These are phyloP conservation scores for Pseudomassariella vexata DNA, from an alignment of 2,329 filamentous ascomycete species.

Conservation along the genomic window DNA sequence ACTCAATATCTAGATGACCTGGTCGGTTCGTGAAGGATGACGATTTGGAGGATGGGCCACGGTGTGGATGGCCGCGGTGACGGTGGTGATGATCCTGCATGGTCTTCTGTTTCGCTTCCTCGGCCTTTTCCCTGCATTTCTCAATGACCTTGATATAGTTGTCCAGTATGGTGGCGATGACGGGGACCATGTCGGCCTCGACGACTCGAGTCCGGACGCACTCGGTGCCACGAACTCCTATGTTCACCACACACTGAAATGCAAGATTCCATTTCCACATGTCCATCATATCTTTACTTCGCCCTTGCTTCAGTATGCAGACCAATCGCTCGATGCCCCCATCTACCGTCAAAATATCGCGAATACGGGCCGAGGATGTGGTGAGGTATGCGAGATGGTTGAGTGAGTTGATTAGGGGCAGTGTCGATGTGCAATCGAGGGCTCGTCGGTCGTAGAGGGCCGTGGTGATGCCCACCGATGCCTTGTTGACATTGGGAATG, in stretches of 20 bases:
- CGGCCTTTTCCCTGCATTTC: constrained; percentile 79
- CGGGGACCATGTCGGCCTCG: constrained; percentile 97
- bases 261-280: constrained; percentile 99
- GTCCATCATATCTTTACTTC: constrained; percentile 98
- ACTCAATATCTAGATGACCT: constrained; percentile 49
- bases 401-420: constrained; percentile 96
- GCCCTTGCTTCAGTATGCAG: constrained; percentile 94
- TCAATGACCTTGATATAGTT: constrained; percentile 98
- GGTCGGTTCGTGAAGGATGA: constrained; percentile 49
- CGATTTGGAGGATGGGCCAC: constrained; percentile 38
- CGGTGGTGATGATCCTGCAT: constrained; percentile 46
- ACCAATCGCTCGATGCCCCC: constrained; percentile 94
- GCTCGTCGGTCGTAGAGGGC: constrained; percentile 96
- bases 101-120: constrained; percentile 72
- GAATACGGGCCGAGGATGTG: constrained; percentile 92
- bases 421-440: constrained; percentile 94
- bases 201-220: constrained; percentile 90
- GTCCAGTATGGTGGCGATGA: constrained; percentile 95
- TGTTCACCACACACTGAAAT: constrained; percentile 98
- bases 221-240: constrained; percentile 93
- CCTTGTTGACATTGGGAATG: constrained; percentile 99
- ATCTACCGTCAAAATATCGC: constrained; percentile 97
- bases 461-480: constrained; percentile 96
- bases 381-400: constrained; percentile 98
- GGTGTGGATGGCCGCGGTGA: constrained; percentile 44